Evolutionary conservation across 73 alveolate species (phyloP).

Genomic region (Paramecium pentaurelia): DNA sequence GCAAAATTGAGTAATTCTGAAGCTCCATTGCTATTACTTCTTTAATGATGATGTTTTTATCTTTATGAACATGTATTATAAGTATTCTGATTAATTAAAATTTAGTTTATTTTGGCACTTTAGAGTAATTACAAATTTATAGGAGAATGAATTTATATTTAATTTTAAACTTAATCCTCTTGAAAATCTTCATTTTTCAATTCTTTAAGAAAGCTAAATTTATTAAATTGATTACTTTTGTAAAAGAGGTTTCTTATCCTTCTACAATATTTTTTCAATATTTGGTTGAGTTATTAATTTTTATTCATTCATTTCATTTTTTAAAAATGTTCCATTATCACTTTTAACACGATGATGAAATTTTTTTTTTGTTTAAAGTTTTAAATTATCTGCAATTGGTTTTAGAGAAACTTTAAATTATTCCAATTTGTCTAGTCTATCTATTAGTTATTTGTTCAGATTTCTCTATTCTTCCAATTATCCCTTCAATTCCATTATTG

Average conservation of each 20-base stretch:
- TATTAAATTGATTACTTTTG: background rate
- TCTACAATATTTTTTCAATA: background rate
- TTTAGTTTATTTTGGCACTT: background rate
- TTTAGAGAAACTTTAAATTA: background rate
- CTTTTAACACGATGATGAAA: conserved; percentile 35
- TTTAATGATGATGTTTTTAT: conserved; percentile 15
- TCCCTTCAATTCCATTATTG: background rate
- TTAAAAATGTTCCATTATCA: conserved; percentile 19
- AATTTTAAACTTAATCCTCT: background rate
- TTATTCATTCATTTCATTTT: background rate
- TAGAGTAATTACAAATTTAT: background rate
- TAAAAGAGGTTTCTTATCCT: conserved; percentile 20
- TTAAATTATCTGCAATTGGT: conserved; percentile 31
- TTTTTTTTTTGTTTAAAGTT: background rate
- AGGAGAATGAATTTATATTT: background rate
- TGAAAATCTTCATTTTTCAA: background rate
- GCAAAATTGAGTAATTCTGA: background rate
- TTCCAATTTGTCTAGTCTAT: background rate
- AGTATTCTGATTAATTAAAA: background rate
- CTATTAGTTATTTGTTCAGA: background rate
- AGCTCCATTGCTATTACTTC: conserved; percentile 2
- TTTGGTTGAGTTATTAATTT: background rate
- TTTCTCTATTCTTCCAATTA: conserved; percentile 22
- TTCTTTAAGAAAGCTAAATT: conserved; percentile 34
- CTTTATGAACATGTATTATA: background rate